phyloP scores from a whole-genome alignment of 129 eudicot genomes.

The Flaveria bidentis region DNA sequence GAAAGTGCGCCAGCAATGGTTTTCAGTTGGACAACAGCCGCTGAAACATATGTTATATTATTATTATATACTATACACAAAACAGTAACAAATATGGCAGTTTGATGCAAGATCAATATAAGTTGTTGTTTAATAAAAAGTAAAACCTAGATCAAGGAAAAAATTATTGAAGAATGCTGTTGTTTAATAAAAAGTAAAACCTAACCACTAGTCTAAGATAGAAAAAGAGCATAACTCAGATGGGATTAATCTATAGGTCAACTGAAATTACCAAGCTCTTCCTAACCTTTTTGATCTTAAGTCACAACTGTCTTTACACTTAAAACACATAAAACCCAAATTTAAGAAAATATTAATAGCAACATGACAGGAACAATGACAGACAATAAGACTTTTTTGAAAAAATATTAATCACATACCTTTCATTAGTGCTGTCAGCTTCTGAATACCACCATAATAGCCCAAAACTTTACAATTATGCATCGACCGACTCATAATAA shows the following conservation, averaged over 20 bases:
- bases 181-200: neutral
- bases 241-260: slow-evolving; percentile 14
- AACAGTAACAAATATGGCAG: slow-evolving; percentile 2
- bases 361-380: slow-evolving; percentile 11
- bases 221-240: slow-evolving; percentile 12
- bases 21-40: slow-evolving; percentile 91
- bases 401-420: slow-evolving; percentile 42
- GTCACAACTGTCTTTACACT: slow-evolving; percentile 3
- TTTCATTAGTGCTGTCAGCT: slow-evolving; percentile 89
- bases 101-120: slow-evolving; percentile 27
- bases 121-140: neutral
- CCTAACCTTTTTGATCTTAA: slow-evolving; percentile 15
- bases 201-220: slow-evolving; percentile 5
- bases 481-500: slow-evolving; percentile 71
- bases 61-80: slow-evolving; percentile 9
- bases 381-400: neutral
- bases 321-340: slow-evolving; percentile 5
- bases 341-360: neutral
- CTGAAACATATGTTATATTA: slow-evolving; percentile 48
- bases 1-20: slow-evolving; percentile 74
- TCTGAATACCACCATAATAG: slow-evolving; percentile 82
- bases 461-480: slow-evolving; percentile 91
- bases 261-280: slow-evolving; percentile 9
- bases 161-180: neutral
- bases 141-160: slow-evolving; percentile 1